Evolutionary conservation across 2,329 filamentous ascomycete genomes (phyloP).

Genomic region (Diaporthe citri): DNA sequence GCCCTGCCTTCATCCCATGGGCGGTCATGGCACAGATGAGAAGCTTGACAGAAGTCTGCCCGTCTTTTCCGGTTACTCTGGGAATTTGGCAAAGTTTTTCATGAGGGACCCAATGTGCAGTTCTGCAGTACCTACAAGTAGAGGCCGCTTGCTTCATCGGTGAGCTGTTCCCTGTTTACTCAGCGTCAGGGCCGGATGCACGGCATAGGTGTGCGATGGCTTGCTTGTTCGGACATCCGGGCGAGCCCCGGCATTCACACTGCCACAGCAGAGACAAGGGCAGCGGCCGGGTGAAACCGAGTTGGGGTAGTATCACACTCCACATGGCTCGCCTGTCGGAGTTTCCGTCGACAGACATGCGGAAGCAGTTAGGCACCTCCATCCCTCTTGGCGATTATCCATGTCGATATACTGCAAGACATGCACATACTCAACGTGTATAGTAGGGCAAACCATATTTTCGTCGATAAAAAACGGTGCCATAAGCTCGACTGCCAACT

Average conservation of each 20-base stretch:
- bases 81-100: neutral
- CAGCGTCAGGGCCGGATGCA: neutral
- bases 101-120: neutral
- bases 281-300: neutral
- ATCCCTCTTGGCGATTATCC: conserved; percentile 1
- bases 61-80: neutral
- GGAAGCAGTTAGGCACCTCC: neutral
- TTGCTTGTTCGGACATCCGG: conserved; percentile 14
- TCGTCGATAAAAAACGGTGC: neutral
- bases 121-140: neutral
- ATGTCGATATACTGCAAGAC: neutral
- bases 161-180: neutral
- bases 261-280: conserved; percentile 24
- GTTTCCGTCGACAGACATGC: conserved; percentile 3
- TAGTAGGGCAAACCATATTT: conserved; percentile 5
- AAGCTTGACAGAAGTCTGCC: conserved; percentile 23
- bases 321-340: neutral
- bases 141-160: neutral
- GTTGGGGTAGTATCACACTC: neutral
- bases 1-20: conserved; percentile 2
- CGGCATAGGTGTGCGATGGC: neutral
- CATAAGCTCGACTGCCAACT: neutral
- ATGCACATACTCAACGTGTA: neutral
- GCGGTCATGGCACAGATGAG: conserved; percentile 2
- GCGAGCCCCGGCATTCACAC: conserved; percentile 14